Base-by-base conservation (phyloP, 2,329 filamentous ascomycete species). In the Chrysosporium queenslandicum region DNA sequence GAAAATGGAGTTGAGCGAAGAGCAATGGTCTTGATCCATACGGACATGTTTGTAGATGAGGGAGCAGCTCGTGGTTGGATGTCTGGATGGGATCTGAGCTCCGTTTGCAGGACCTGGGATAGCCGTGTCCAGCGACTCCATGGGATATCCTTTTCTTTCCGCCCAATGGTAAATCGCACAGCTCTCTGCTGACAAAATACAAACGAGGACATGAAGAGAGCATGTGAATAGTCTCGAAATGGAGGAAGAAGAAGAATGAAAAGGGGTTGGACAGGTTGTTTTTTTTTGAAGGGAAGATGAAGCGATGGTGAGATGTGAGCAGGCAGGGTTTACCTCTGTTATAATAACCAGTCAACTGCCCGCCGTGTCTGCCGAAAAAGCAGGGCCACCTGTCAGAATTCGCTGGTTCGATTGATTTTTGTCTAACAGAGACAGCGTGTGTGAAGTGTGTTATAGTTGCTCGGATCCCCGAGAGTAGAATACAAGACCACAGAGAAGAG, bases 321-420 rank as follows among this genome's bases (percentile, higher is more conserved):
- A 34, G n/a, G 43, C 25, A 42, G 12, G 27, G n/a, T 41, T 14
- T 30, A 11, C 4, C 18, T 41, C 27, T 5, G 4, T 9, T 29
- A 29, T 29, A 29, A n/a, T n/a, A n/a, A n/a, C n/a, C n/a, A n/a
- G n/a, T n/a, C n/a, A n/a, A n/a, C n/a, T n/a, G n/a, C n/a, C n/a
- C n/a, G n/a, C n/a, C n/a, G n/a, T n/a, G n/a, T 32, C 20, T 41
- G 2, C n/a, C 27, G 27, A 30, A 30, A 27, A 50, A 50, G 40
- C 34, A 37, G 21, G 54, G 54, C 54, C 50, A 55, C 54, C 54
- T 53, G 46, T 55, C 47, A 55, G 50, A 21, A 34, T 43, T 27
- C 12, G 23, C 42, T 7, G 27, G 32, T 41, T 30, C 12, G 30
- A 47, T 5, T 29, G 4, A 29, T 29, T 9, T 29, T 29, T n/a